phyloP scores from a whole-genome alignment of 805 yeast species.

The Naumovozyma baii region DNA sequence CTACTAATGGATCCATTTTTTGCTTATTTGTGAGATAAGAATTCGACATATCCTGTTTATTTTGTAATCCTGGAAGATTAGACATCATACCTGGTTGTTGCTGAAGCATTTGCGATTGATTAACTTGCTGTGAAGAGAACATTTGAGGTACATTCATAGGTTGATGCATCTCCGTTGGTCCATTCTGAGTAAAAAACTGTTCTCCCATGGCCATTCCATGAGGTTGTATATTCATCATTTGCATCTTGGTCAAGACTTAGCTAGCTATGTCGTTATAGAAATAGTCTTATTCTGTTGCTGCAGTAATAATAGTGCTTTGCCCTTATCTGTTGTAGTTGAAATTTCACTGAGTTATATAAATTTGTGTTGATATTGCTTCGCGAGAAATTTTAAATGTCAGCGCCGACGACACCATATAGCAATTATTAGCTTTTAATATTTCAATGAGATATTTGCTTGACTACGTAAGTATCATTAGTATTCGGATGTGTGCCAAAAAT shows the following conservation, averaged over 20 bases:
- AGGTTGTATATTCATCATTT: conserved; percentile 23
- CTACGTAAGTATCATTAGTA: too few species aligned
- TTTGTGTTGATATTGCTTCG: background rate
- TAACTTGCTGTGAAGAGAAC: conserved; percentile 21
- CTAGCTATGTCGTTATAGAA: background rate
- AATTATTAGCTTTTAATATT: too few species aligned
- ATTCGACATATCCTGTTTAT: conserved; percentile 14
- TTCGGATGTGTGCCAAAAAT: too few species aligned
- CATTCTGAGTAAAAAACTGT: conserved; percentile 20
- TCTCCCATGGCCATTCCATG: conserved; percentile 24
- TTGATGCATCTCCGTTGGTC: conserved; percentile 17
- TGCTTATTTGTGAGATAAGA: conserved; percentile 20
- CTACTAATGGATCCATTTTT: conserved; percentile 18
- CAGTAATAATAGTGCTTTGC: background rate
- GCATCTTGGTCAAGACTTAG: conserved; percentile 9
- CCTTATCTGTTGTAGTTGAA: background rate
- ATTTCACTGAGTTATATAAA: background rate
- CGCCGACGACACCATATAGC: background rate
- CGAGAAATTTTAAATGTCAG: background rate
- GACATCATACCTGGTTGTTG: conserved; percentile 8
- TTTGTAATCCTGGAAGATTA: conserved; percentile 9
- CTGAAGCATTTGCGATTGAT: conserved; percentile 8
- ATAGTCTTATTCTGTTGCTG: too few species aligned
- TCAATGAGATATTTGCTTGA: too few species aligned
- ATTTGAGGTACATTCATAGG: conserved; percentile 22